Base-by-base conservation (phyloP, 768 basidiomycete genomes). In the Tulasnella sp. region DNA sequence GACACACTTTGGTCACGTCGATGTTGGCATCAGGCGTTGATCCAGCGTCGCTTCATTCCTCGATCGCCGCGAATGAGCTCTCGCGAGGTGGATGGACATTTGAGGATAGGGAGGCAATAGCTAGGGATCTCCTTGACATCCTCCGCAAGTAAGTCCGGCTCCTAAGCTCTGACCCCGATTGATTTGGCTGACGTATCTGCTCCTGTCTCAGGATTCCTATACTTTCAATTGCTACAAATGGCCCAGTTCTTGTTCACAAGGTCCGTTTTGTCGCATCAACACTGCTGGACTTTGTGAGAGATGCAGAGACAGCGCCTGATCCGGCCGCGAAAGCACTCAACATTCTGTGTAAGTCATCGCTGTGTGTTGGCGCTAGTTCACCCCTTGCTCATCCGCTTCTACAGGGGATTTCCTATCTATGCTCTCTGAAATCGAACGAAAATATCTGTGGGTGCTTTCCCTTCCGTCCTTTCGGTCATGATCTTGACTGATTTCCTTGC, bases 201-300 rank as follows among this genome's bases (percentile, higher is more conserved):
- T 51, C 17, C 19, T 49, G 11, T n/a, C 25, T 51, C 46, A 90
- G 86, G 66, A 92, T 93, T 64, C 92, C 92, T 15, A 92, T 93
- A 53, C 88, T 92, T 70, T 90, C 88, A 27, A 92, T 93, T 65
- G 90, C 90, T 29, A 86, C 84, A 49, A 91, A 87, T 66, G 87
- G 87, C 29, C 63, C 66, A 2, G 63, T 67, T 25, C 62, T 72
- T 34, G 88, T 93, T 15, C 84, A 88, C 68, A 92, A 93, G 77
- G 90, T 92, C 62, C 83, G 92, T 60, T 92, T 91, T 68, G 89
- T 93, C 34, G 92, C 92, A 15, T 92, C 89, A 12, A 91, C 89
- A 1, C 72, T 94, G 53, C 75, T 93, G 60, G 90, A 92, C 67
- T 81, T 86, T 15, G 84, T 93, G 38, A 77, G 83, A 53, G 85